Evolutionary conservation across 352 stramenopile species (phyloP).

Genomic region (Pythium phragmiticola): DNA sequence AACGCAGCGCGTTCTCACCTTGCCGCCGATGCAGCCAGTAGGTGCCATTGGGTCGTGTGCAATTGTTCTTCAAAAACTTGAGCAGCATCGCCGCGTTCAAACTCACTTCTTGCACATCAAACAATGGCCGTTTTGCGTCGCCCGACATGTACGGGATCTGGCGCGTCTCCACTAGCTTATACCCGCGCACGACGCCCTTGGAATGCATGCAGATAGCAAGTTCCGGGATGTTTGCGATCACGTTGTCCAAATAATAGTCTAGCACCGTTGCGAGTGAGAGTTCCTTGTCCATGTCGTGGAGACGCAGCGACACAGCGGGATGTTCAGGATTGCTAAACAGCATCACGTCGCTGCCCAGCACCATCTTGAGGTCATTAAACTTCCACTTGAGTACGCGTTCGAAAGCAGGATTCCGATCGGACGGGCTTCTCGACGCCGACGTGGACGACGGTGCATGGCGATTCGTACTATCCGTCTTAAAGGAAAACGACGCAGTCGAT

Average conservation of each 20-base stretch:
- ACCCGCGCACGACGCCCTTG: conserved; percentile 78
- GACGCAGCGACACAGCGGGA: conserved; percentile 75
- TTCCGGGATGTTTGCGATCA: conserved; percentile 86
- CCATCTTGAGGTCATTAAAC: conserved; percentile 87
- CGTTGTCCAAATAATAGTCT: conserved; percentile 88
- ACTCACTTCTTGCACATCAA: conserved; percentile 85
- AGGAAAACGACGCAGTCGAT: conserved; percentile 14
- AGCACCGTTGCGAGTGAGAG: conserved; percentile 79
- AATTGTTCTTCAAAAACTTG: conserved; percentile 87
- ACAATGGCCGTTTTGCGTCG: conserved; percentile 51
- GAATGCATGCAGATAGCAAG: conserved; percentile 87
- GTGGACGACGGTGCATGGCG: conserved; percentile 17
- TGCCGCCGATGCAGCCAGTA: conserved; percentile 84
- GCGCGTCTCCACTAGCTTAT: conserved; percentile 81
- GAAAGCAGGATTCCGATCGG: conserved; percentile 44
- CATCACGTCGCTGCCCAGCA: conserved; percentile 79
- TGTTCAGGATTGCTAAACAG: conserved; percentile 85
- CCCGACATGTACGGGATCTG: conserved; percentile 82
- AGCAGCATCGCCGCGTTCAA: conserved; percentile 86
- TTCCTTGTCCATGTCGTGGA: conserved; percentile 86
- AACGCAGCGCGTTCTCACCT: conserved; percentile 71
- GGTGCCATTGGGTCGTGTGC: conserved; percentile 74
- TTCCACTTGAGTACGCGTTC: conserved; percentile 85
- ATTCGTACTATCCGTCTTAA: conserved; percentile 7
- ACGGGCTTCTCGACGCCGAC: conserved; percentile 6